Evolutionary conservation across 768 basidiomycete genomes (phyloP), one percentile per base, ranked within the genome.

Genomic region (Mrakia gelida): DNA sequence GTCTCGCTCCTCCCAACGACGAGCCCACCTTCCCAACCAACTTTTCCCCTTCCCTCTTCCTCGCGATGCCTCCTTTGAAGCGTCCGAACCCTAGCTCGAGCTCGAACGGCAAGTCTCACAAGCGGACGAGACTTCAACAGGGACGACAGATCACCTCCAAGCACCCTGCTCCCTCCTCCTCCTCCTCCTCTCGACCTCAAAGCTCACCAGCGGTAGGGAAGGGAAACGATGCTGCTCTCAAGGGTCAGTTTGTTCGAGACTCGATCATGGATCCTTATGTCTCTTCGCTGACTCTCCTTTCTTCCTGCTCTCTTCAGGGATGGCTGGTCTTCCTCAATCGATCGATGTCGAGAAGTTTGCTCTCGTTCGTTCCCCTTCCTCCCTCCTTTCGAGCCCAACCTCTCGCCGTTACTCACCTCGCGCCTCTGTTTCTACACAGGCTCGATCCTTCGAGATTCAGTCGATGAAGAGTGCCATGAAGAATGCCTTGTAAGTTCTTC

Each of bases 401-500:
- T 52, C 18, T 52, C 49, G 49, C 52, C n/a, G 59, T 54, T 75
- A 21, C 6, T 49, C 41, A 54, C 13, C 30, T 71, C 43, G 16
- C 2, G 5, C 18, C n/a, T 13, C 18, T 45, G 11, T 18, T 9
- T 41, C 10, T 28, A 0, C 77, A 28, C 71, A 97, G 93, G 89
- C 93, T 23, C 88, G 95, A 78, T 88, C 90, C 10, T 93, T 93
- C 82, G 96, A 99, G 85, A 94, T 98, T 78, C 86, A 89, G 68
- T 92, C 95, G 0, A 95, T 99, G 91, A 90, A 95, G 79, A 88
- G 86, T 18, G 90, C 94, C 0, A 96, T 98, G 87, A 90, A 92
- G 84, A 87, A 87, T 49, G 91, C 93, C 54, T 88, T 90, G 94
- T 90, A 80, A 79, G 85, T 78, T 30, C 28, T 45, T 34, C 30